phyloP scores from a whole-genome alignment of 768 basidiomycete genomes.

The Trametes meyenii region DNA sequence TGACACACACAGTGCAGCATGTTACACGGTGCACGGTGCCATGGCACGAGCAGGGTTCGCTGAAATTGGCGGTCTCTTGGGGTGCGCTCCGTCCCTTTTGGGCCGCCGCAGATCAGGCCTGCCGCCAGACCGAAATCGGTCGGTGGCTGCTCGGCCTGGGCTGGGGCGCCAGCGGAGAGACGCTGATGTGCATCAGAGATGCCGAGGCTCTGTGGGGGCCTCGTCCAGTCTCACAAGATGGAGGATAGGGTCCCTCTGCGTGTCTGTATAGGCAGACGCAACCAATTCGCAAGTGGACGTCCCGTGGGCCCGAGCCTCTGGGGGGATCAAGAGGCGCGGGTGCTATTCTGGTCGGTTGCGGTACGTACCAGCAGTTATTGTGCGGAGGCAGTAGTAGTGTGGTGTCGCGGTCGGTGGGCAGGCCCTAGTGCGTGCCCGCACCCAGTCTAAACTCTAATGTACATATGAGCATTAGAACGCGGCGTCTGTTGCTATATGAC shows the following conservation, averaged over 20 bases:
- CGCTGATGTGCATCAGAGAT: constrained; percentile 16
- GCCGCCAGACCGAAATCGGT: not conserved
- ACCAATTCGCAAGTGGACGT: too few relatives aligned
- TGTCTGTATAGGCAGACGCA: not conserved
- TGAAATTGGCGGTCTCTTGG: not conserved
- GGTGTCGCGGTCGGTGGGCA: not conserved
- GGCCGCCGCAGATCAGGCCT: constrained; percentile 4
- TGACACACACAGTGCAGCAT: not conserved
- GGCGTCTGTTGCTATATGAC: not conserved
- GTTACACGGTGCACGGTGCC: not conserved
- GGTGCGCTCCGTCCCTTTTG: not conserved
- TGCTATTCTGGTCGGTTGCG: too few relatives aligned
- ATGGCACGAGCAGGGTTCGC: not conserved
- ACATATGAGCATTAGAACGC: not conserved
- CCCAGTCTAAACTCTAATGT: constrained; percentile 6
- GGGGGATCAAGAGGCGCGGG: too few relatives aligned
- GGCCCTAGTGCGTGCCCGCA: not conserved
- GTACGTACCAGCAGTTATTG: not conserved
- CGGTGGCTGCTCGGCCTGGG: not conserved
- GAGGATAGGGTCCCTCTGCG: not conserved
- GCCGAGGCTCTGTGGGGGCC: constrained; percentile 4
- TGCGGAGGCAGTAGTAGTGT: not conserved
- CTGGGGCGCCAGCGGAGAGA: not conserved
- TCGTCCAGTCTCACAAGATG: not conserved
- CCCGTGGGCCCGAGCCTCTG: too few relatives aligned